Evolutionary conservation across 305 asterid genomes (phyloP).

Genomic region (Solanum hybrid): DNA sequence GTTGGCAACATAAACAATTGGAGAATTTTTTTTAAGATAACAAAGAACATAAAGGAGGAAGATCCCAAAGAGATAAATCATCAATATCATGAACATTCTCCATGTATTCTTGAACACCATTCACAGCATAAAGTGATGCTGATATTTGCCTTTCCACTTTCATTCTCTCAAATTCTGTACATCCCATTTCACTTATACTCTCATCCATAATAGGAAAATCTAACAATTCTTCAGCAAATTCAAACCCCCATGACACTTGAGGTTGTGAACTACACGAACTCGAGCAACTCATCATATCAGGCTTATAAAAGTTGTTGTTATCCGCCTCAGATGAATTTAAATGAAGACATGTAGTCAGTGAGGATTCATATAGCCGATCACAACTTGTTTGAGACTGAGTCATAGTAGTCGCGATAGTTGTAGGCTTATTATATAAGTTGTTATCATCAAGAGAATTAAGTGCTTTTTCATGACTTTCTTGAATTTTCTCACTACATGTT

Average conservation of each 20-base stretch:
- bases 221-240: slow-evolving; percentile 9
- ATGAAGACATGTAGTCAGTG: neutral
- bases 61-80: slow-evolving; percentile 58
- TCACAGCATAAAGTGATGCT: slow-evolving; percentile 63
- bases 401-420: neutral
- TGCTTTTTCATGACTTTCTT: slow-evolving; percentile 5
- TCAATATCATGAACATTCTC: slow-evolving; percentile 43
- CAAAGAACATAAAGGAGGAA: slow-evolving; percentile 50
- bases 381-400: neutral
- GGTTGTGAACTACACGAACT: slow-evolving; percentile 11
- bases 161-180: slow-evolving; percentile 48
- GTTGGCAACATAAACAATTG: neutral
- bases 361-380: neutral
- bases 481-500: neutral
- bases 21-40: slow-evolving; percentile 14
- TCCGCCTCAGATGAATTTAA: neutral
- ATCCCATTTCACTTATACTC: slow-evolving; percentile 11
- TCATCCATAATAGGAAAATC: slow-evolving; percentile 22
- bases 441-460: neutral
- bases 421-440: neutral
- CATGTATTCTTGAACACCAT: slow-evolving; percentile 71
- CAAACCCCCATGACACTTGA: slow-evolving; percentile 17
- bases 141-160: slow-evolving; percentile 70
- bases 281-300: slow-evolving; percentile 41
- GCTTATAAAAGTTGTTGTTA: slow-evolving; percentile 18